These are phyloP conservation scores for Komagataella phaffii DNA, from an alignment of 805 yeast species.

Conservation along the genomic window DNA sequence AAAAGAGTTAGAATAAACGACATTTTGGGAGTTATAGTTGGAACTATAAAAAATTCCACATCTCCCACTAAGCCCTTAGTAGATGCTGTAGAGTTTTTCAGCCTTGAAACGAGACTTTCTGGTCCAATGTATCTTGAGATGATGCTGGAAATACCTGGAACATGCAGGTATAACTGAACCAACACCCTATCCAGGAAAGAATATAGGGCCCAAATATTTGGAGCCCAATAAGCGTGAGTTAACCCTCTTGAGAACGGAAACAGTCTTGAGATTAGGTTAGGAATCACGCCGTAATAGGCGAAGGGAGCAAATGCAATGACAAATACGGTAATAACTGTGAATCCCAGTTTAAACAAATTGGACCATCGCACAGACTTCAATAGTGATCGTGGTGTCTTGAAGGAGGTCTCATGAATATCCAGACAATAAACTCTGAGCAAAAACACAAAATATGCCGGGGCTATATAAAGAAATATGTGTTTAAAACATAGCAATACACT, in stretches of 20 bases:
- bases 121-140: conserved; percentile 6
- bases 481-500: conserved; percentile 78
- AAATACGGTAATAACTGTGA: conserved; percentile 49
- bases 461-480: conserved; percentile 84
- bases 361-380: conserved; percentile 33
- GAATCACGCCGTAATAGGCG: conserved; percentile 41
- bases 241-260: conserved; percentile 93
- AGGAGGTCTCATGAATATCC: conserved; percentile 11
- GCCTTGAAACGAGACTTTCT: not conserved
- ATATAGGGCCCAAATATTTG: conserved; percentile 93
- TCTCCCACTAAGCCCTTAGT: conserved; percentile 92
- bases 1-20: conserved; percentile 76
- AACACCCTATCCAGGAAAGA: conserved; percentile 68
- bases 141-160: conserved; percentile 23
- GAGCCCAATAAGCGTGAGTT: conserved; percentile 99
- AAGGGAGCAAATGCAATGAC: conserved; percentile 71
- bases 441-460: conserved; percentile 85
- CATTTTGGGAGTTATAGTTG: conserved; percentile 62
- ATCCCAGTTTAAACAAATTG: conserved; percentile 48
- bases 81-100: conserved; percentile 6
- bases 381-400: conserved; percentile 4
- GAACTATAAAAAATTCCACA: conserved; percentile 67
- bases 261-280: conserved; percentile 52
- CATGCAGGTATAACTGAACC: conserved; percentile 25
- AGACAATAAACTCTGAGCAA: conserved; percentile 65